These are phyloP conservation scores for Cymbopogon citratus DNA, from an alignment of 176 grass and related monocot species.

Conservation along the genomic window DNA sequence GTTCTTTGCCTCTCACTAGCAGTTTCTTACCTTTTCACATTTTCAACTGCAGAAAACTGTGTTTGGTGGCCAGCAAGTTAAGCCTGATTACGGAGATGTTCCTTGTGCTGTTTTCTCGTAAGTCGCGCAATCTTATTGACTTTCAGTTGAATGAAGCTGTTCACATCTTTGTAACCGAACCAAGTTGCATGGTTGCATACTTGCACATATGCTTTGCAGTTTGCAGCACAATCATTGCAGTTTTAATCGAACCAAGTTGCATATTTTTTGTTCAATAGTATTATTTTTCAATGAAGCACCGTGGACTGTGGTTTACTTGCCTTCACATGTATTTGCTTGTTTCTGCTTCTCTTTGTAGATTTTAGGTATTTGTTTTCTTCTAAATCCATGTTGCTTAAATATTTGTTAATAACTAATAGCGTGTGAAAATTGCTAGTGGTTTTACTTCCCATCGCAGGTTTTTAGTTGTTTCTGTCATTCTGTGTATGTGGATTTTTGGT, in stretches of 20 bases:
- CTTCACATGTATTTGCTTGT: background rate
- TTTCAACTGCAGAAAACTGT: conserved; percentile 79
- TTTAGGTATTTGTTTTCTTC: background rate
- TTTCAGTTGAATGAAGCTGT: background rate
- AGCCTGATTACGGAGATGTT: conserved; percentile 79
- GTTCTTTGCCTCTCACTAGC: conserved; percentile 6
- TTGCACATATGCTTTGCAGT: background rate
- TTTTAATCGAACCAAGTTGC: background rate
- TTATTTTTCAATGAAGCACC: background rate
- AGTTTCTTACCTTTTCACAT: conserved; percentile 3
- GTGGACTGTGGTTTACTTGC: background rate
- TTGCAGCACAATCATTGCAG: background rate
- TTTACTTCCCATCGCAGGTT: background rate
- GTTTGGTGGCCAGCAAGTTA: conserved; percentile 76
- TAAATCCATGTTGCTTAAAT: background rate
- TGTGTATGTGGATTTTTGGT: background rate
- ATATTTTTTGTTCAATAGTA: background rate
- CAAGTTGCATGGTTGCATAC: background rate
- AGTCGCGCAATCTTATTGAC: background rate
- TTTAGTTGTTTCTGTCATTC: background rate
- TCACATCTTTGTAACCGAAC: background rate
- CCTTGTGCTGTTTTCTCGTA: conserved; percentile 97
- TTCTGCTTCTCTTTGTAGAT: background rate
- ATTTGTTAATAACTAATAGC: background rate
- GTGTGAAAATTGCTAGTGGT: background rate